phyloP scores from a whole-genome alignment of 2,329 filamentous ascomycete species.

The Fusarium sp. region DNA sequence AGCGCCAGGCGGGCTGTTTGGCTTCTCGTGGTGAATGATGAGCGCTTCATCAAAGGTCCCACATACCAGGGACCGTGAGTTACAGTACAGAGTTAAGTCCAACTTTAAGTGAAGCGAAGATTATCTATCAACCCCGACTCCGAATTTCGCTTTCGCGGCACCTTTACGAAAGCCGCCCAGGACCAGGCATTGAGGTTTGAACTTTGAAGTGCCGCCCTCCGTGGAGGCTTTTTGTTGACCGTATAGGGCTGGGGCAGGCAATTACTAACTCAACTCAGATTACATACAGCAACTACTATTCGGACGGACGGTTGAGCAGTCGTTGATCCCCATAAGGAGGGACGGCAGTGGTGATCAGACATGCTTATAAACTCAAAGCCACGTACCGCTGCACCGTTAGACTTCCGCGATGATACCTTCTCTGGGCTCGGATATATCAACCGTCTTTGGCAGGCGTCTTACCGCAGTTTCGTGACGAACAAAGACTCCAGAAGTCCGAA shows the following conservation, averaged over 20 bases:
- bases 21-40: constrained; percentile 3
- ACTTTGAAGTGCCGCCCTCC: constrained; percentile 11
- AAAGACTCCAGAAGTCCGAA: not conserved
- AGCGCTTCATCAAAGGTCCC: constrained; percentile 4
- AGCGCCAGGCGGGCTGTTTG: not conserved
- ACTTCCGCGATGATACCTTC: constrained; percentile 7
- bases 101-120: constrained; percentile 6
- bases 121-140: constrained; percentile 1
- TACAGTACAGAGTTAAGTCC: not conserved
- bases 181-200: not conserved
- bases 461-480: constrained; percentile 15
- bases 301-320: not conserved
- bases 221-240: not conserved
- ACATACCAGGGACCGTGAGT: constrained; percentile 2
- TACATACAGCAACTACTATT: not conserved
- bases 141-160: constrained; percentile 12
- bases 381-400: not conserved
- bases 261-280: not conserved
- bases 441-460: constrained; percentile 17
- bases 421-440: constrained; percentile 29
- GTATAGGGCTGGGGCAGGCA: constrained; percentile 27
- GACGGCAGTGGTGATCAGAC: constrained; percentile 17
- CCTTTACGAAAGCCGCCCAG: not conserved
- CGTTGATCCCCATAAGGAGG: constrained; percentile 14
- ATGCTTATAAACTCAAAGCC: not conserved